Base-by-base conservation (phyloP, 1,139 yeast genomes). In the Magnusiomyces starmeri region DNA sequence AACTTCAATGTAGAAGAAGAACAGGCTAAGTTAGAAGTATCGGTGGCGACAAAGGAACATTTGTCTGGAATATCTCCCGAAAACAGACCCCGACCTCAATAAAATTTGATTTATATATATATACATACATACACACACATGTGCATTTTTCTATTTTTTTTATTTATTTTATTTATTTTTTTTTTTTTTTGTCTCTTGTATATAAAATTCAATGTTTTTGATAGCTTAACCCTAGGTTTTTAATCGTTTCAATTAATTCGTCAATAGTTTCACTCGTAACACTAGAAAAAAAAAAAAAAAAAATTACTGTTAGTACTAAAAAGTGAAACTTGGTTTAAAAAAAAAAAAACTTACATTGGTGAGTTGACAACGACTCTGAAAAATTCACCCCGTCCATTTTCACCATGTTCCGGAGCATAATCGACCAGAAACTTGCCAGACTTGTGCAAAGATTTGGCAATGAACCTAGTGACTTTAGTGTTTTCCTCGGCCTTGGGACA, bases 351-450 rank as follows among this genome's bases (percentile, higher is more conserved):
- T 56, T 51, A 62, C 54, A 61, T 76, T 1, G 95, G 95, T 39
- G 92, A 81, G 65, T 85, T 85, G 68, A 87, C 82, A 12, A 87
- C 96, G 20, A 85, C 94, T 55, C 96, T 72, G 73, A 87, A 86
- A 63, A 87, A 87, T 65, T 86, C 95, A 3, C 95, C 95, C 44
- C 75, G 68, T 39, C 75, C 72, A 42, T 71, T 73, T 1, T 73
- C 70, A 3, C 64, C 61, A 43, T 67, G 70, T 39, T 79, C 77
- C 2, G 95, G 95, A n/a, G 95, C 83, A 65, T 79, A 87, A 65
- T 87, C 96, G 37, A 87, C 79, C 61, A 87, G 71, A 63, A 83
- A 87, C 60, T 78, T 76, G 8, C 89, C 89, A 40, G 73, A 66
- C 43, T 71, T 66, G 60, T 84, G 89, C 54, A 87, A 72, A 56